Base-by-base conservation (phyloP, 345 rosid genomes). In the Capsella bursapastoris region DNA sequence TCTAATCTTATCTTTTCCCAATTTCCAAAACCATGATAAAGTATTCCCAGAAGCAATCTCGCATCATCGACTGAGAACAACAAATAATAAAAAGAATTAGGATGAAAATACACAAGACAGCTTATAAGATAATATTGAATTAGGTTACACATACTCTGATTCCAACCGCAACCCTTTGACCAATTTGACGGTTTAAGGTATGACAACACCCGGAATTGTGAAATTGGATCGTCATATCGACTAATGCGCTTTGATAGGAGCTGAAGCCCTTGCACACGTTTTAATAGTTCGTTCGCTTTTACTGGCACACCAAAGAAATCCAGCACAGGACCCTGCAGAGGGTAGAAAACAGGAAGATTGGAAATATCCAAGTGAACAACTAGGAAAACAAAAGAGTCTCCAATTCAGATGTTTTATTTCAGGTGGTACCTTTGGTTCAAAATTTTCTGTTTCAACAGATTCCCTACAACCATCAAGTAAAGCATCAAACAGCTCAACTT, bases 91-190 rank as follows among this genome's bases (percentile, higher is more conserved):
- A 58, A 15, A 59, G 27, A 52, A 27, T 60, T 48, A 60, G 65
- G 38, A 58, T 9, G 16, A 15, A 41, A 41, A 72, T 6, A 7
- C 57, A 71, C 35, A 22, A 49, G 51, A 50, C 60, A 31, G 38
- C 56, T 41, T 38, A 48, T 34, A 60, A 16, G 31, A 44, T n/a
- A 70, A 41, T 12, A 65, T 13, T 43, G 18, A 60, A 32, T n/a
- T 43, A 48, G 45, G 34, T 71, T 44, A 18, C 40, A 82, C 92
- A 59, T 86, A 92, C 99, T 80, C 80, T 89, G 97, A 82, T 92
- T 92, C 99, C 99, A 96, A 43, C 99, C 98, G 65, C 99, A 96
- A 62, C 99, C 99, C 86, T 96, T 96, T 51, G 99, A 89, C 99
- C 99, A 96, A 71, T 92, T 96, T 12, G 99, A 90, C 79, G 98